Base-by-base conservation (phyloP, 2,329 filamentous ascomycete genomes). In the Fusarium illudens region DNA sequence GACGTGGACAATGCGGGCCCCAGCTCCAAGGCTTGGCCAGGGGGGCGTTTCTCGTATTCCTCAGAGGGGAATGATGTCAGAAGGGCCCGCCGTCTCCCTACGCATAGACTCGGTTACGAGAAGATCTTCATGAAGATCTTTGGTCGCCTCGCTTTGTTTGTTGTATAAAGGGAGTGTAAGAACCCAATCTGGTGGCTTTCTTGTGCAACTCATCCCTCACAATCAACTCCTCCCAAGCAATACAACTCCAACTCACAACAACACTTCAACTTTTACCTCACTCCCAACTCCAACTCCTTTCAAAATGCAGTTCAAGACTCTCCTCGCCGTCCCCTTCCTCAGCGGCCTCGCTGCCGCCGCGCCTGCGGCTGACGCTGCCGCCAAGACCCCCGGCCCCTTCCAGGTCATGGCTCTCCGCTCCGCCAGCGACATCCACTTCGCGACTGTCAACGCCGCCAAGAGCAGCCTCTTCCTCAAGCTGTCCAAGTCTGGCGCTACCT, bases 401-500 rank as follows among this genome's bases (percentile, higher is more conserved):
- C 74, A 76, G 59, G 59, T 89, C 59, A 75, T 85, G 68, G 76
- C 84, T 44, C 80, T 87, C 54, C 81, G 81, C 64, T 84, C 84
- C 8, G 84, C 77, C 66, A 83, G 79, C 61, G 73, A 71, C 0
- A 79, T 89, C 22, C 85, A 89, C 68, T 83, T 82, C 64, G 64
- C 76, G 10, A 25, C 55, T 34, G 75, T 86, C 74, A 80, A 79
- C 61, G 87, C 87, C 30, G 71, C 79, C 6, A 60, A 75, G 51
- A 75, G 76, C 73, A 79, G 77, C 68, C 68, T 90, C 60, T 77
- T 81, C 56, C 74, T 87, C 64, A 75, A 80, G 44, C 75, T 83
- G 29, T 67, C 77, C 2, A 61, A 74, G 12, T 82, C 86, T 74
- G 78, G 81, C 65, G 85, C 86, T 37, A 76, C 77, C 19, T 90